Evolutionary conservation across 768 basidiomycete species (phyloP).

Genomic region (Candolleomyces eurysporus): DNA sequence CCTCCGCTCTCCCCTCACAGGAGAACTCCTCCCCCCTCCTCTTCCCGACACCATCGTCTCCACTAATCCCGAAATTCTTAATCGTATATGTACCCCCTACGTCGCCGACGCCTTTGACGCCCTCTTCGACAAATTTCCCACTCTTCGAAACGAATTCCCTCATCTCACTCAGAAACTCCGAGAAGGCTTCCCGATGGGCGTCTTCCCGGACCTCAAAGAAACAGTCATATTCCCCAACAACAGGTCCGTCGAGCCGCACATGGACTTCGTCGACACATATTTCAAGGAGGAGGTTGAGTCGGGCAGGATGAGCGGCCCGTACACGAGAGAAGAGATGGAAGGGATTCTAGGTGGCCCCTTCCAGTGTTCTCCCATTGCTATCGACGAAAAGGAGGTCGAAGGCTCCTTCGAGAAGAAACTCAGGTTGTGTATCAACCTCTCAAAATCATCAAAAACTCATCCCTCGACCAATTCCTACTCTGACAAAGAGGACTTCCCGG

Average conservation of each 20-base stretch:
- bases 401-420: neutral
- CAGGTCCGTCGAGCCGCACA: neutral
- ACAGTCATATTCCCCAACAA: neutral
- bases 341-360: neutral
- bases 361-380: neutral
- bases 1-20: neutral
- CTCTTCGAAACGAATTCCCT: neutral
- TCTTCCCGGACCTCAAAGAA: too few relatives aligned
- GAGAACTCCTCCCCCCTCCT: conserved; percentile 1
- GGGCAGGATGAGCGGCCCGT: neutral
- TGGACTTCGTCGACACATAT: neutral
- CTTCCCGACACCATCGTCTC: neutral
- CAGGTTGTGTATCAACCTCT: neutral
- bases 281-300: neutral
- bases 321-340: neutral
- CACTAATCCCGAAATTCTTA: neutral
- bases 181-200: neutral
- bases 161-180: neutral
- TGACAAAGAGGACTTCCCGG: neutral
- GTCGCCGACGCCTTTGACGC: neutral
- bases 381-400: neutral
- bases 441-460: too few relatives aligned
- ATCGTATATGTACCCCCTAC: conserved; percentile 1
- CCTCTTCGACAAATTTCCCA: neutral
- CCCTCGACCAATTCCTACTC: neutral